Evolutionary conservation across 2,329 filamentous ascomycete species (phyloP).

Genomic region (Cladosporium sp.): DNA sequence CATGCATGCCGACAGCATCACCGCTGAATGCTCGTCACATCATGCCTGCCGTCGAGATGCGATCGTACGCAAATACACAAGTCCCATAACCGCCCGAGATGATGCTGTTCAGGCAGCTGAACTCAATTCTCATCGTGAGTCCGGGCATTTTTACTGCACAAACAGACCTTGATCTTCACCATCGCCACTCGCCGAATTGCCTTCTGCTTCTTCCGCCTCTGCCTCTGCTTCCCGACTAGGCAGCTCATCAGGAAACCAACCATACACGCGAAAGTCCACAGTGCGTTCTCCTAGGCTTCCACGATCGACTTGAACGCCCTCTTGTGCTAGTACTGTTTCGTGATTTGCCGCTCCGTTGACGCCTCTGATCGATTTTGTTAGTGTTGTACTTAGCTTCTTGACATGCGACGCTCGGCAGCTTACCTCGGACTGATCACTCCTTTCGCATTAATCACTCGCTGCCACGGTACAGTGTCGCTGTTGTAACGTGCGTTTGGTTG

Average conservation of each 20-base stretch:
- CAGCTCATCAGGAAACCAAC: conserved; percentile 50
- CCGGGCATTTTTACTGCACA: background rate
- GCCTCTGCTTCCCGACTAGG: conserved; percentile 34
- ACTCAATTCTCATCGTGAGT: background rate
- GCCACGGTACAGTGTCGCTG: conserved; percentile 83
- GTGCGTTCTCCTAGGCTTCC: conserved; percentile 51
- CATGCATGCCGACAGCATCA: background rate
- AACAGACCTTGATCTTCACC: conserved; percentile 4
- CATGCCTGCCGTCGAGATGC: background rate
- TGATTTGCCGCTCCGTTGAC: conserved; percentile 50
- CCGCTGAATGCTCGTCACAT: background rate
- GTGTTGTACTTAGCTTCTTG: background rate
- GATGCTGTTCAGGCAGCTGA: background rate
- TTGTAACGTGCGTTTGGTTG: conserved; percentile 61
- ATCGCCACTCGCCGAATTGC: conserved; percentile 21
- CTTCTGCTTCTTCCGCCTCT: background rate
- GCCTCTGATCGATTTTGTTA: conserved; percentile 31
- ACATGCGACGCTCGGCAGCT: conserved; percentile 23
- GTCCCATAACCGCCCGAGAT: background rate
- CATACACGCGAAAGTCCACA: conserved; percentile 49
- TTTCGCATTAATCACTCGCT: conserved; percentile 86
- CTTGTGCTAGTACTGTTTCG: conserved; percentile 48
- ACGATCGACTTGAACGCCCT: conserved; percentile 51
- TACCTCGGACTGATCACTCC: conserved; percentile 84
- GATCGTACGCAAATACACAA: background rate